Conservation (phyloP, 352 stramenopile species). For the Phytophthora vignae region DNA sequence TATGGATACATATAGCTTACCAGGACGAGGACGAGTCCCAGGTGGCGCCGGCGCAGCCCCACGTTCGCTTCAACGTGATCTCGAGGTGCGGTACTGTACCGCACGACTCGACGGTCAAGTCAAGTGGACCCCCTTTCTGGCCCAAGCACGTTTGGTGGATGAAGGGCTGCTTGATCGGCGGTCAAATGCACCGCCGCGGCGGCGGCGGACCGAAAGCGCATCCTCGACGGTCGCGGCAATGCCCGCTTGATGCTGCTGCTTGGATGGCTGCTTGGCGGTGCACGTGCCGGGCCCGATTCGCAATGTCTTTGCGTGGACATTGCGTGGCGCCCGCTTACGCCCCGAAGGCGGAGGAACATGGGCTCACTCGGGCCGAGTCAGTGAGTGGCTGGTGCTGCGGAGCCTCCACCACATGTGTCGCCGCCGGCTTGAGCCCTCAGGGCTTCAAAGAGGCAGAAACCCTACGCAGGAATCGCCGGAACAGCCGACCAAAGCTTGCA, state of each 20-base stretch:
- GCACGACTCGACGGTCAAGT: background rate
- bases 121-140: background rate
- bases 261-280: constrained; percentile 27
- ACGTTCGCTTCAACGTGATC: constrained; percentile 5
- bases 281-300: constrained; percentile 23
- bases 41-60: constrained; percentile 1
- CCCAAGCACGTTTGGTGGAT: background rate
- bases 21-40: background rate
- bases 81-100: background rate
- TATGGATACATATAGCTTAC: background rate
- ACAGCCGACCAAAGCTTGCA: constrained; percentile 20
- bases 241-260: constrained; percentile 11
- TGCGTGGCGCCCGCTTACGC: constrained; percentile 30
- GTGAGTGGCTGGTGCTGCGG: constrained; percentile 4
- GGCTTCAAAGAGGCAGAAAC: constrained; percentile 7
- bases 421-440: background rate
- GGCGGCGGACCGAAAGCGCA: constrained; percentile 17
- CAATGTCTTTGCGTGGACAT: constrained; percentile 24
- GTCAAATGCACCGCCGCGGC: background rate
- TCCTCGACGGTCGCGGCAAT: constrained; percentile 17
- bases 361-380: background rate
- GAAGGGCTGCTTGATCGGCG: background rate
- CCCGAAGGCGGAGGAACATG: constrained; percentile 16
- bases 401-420: background rate
- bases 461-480: background rate